phyloP scores from a whole-genome alignment of 495 filamentous ascomycete species.

The Neurospora sublineolata region DNA sequence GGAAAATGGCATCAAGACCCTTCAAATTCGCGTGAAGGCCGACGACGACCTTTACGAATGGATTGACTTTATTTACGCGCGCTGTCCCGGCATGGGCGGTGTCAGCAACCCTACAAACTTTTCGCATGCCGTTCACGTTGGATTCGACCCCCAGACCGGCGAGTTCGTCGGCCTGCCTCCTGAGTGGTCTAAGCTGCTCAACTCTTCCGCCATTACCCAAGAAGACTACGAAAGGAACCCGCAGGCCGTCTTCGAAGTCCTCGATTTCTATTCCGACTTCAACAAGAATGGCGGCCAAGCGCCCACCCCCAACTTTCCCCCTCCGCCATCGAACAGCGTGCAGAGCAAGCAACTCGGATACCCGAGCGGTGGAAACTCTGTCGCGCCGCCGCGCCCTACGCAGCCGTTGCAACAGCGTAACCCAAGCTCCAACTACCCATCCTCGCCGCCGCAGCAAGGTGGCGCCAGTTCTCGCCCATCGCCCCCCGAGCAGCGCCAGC shows the following conservation, averaged over 20 bases:
- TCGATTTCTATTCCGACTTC: conserved; percentile 96
- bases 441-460: conserved; percentile 15
- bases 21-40: conserved; percentile 80
- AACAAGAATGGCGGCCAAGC: conserved; percentile 76
- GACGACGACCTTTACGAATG: conserved; percentile 96
- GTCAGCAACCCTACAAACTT: conserved; percentile 98
- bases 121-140: conserved; percentile 90
- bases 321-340: conserved; percentile 43
- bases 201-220: conserved; percentile 89
- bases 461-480: conserved; percentile 23
- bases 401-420: conserved; percentile 34
- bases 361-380: conserved; percentile 43
- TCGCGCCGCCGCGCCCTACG: conserved; percentile 69
- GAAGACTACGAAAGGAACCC: conserved; percentile 97
- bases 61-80: conserved; percentile 94
- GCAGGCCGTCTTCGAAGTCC: conserved; percentile 93
- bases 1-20: conserved; percentile 67
- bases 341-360: conserved; percentile 60
- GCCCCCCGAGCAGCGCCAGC: conserved; percentile 36
- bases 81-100: conserved; percentile 93
- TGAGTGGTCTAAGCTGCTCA: conserved; percentile 94
- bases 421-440: conserved; percentile 30
- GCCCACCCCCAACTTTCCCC: conserved; percentile 55
- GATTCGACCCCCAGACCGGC: conserved; percentile 87
- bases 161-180: conserved; percentile 86